These are phyloP conservation scores for Flammula alnicola DNA, from an alignment of 1,284 basidiomycete genomes.

Conservation along the genomic window DNA sequence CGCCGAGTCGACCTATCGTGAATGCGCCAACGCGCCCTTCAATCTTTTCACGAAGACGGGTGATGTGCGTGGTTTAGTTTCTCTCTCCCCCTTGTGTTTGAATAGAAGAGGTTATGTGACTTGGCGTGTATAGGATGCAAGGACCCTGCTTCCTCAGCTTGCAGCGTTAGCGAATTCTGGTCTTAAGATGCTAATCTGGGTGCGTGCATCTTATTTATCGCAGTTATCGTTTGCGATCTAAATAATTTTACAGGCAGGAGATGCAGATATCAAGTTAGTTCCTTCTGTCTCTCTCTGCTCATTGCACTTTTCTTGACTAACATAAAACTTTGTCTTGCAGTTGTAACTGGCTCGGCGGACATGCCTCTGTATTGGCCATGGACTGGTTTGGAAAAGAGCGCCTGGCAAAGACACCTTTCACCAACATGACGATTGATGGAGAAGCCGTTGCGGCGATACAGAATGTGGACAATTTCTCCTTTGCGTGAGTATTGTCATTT, in stretches of 20 bases:
- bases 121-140: slow-evolving; percentile 53
- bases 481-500: too few species aligned
- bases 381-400: slow-evolving; percentile 61
- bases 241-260: slow-evolving; percentile 53
- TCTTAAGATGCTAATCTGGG: slow-evolving; percentile 67
- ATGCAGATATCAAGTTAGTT: slow-evolving; percentile 64
- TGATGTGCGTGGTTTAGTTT: slow-evolving; percentile 36
- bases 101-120: too few species aligned
- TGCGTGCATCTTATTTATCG: slow-evolving; percentile 30
- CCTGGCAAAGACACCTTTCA: slow-evolving; percentile 53
- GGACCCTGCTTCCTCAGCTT: slow-evolving; percentile 57
- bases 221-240: neutral
- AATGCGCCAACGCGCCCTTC: slow-evolving; percentile 48
- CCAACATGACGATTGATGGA: slow-evolving; percentile 59
- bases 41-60: slow-evolving; percentile 13
- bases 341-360: slow-evolving; percentile 68
- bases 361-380: slow-evolving; percentile 60
- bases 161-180: slow-evolving; percentile 54
- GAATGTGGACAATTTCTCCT: slow-evolving; percentile 68
- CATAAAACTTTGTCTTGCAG: slow-evolving; percentile 39
- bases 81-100: too few species aligned
- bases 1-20: slow-evolving; percentile 49
- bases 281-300: neutral
- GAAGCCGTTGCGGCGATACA: slow-evolving; percentile 57
- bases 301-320: slow-evolving; percentile 7